Base-by-base conservation (phyloP, 1,284 basidiomycete genomes). In the Cryptococcus sp. region DNA sequence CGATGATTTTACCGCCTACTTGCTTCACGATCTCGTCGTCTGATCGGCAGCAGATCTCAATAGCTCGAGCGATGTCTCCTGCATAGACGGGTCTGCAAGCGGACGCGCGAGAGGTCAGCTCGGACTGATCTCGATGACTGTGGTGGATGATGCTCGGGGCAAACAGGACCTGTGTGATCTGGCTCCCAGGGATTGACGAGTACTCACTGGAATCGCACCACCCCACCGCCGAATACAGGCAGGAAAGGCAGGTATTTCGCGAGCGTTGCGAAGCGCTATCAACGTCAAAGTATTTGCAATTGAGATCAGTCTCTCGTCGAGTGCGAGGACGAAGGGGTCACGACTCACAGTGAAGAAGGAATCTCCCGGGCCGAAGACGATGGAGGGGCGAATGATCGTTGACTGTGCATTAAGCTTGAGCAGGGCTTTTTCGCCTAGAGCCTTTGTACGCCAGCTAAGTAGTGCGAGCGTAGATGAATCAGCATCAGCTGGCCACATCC, bases 291-390 rank as follows among this genome's bases (percentile, higher is more conserved):
- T 23, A 27, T 13, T 35, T 38, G 7, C 40, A 51, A 2, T 11
- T 19, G 17, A 11, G 20, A 1, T n/a, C 16, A 47, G 5, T 46
- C 5, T 46, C 22, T 22, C 5, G 11, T 53, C 23, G 19, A 11
- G 15, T 5, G 15, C 47, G 48, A 30, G 4, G 35, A 19, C 35
- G n/a, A 17, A 20, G 23, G 19, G 27, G 17, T 41, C 10, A 5
- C 27, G 7, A 68, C 81, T 54, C 55, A 88, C 87, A 56, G 83
- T 83, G 75, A 89, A 89, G 76, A 89, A 87, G 16, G 83, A 82
- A 68, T 89, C 88, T 3, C 85, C 86, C 1, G 85, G 86, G 3
- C 87, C 88, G 72, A 89, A 89, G 3, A 89, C 81, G 39, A 89
- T 76, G 60, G 86, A 88, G 2, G 87, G 87, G 17, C 87, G 79